Conservation (phyloP, 73 alveolate species). For the Symbiodinium natans region DNA sequence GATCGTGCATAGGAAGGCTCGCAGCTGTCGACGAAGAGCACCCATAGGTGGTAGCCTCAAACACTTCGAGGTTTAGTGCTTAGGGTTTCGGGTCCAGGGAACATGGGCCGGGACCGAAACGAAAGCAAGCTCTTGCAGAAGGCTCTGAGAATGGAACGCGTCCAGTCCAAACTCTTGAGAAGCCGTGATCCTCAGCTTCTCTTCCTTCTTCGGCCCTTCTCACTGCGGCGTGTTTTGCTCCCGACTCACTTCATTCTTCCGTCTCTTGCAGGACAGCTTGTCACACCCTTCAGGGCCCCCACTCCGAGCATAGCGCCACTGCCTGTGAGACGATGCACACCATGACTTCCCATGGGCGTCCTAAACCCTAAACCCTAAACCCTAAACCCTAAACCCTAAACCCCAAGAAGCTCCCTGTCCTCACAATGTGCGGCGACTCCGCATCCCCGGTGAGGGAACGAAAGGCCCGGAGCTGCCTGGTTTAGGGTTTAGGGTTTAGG, state of each 20-base stretch:
- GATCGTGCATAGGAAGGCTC: constrained; percentile 64
- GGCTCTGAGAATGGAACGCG: neutral
- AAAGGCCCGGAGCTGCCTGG: neutral
- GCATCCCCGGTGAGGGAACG: constrained; percentile 60
- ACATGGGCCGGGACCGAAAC: too few species aligned
- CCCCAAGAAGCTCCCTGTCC: neutral
- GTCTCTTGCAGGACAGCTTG: neutral
- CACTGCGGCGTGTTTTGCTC: too few species aligned
- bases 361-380: neutral
- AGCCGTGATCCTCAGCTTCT: constrained; percentile 60
- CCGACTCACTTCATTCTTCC: too few species aligned
- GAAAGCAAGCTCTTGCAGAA: too few species aligned
- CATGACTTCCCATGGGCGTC: neutral
- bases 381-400: neutral
- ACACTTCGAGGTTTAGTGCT: too few species aligned
- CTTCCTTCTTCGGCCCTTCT: too few species aligned
- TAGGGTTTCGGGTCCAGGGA: too few species aligned
- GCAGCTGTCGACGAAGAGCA: constrained; percentile 45
- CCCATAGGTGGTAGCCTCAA: constrained; percentile 52
- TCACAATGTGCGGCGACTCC: constrained; percentile 62
- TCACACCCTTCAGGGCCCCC: neutral
- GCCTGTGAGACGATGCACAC: constrained; percentile 4
- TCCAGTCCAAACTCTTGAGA: constrained; percentile 54
- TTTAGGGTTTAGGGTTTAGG: too few species aligned
- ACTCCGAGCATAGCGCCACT: constrained; percentile 78